Percentiles rank a stretch among this genome's conserved stretches.
These are phyloP conservation scores for Spergularia marina DNA, from an alignment of 148 eudicot species.

Conservation along the genomic window DNA sequence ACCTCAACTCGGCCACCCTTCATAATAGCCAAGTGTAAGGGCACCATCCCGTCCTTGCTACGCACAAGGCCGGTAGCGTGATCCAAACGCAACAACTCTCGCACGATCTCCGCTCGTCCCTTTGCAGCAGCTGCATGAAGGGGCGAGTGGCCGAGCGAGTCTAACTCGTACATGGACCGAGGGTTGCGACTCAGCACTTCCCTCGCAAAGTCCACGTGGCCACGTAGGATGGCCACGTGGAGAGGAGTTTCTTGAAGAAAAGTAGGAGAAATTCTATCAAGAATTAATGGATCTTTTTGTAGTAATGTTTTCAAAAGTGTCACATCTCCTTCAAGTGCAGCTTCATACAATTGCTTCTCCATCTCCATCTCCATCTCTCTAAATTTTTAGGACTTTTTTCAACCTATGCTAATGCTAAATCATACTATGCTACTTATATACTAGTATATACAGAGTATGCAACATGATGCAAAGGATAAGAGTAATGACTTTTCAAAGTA, in stretches of 20 bases:
- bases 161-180: constrained; percentile 22
- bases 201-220: constrained; percentile 26
- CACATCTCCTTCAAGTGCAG: constrained; percentile 29
- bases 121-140: constrained; percentile 34
- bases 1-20: constrained; percentile 28
- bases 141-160: constrained; percentile 32
- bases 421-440: no score
- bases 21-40: constrained; percentile 33
- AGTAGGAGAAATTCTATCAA: constrained; percentile 24
- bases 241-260: constrained; percentile 27
- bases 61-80: neutral
- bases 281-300: constrained; percentile 32
- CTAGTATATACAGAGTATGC: neutral
- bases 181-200: constrained; percentile 28
- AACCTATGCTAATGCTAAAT: no score
- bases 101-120: constrained; percentile 24
- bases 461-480: no score
- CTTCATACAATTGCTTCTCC: constrained; percentile 26
- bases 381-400: neutral
- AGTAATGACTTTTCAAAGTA: no score
- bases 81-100: constrained; percentile 22
- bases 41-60: constrained; percentile 25
- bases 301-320: constrained; percentile 17
- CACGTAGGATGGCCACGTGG: constrained; percentile 32
- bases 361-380: constrained; percentile 5